Base-by-base conservation (phyloP, 2,329 filamentous ascomycete genomes). In the Zymoseptoria passerinii region DNA sequence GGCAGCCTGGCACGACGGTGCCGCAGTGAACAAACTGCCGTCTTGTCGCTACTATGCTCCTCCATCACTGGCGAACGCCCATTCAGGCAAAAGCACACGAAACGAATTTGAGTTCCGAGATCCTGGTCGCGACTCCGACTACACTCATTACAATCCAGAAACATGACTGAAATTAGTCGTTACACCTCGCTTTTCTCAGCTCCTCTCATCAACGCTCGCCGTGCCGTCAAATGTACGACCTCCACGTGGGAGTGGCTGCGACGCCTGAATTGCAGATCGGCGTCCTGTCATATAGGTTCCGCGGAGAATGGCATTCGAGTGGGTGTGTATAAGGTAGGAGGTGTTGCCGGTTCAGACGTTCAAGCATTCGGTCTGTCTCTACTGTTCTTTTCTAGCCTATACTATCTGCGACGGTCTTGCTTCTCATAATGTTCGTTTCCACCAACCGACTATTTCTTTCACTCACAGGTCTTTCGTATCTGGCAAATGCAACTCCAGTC, bases 71-170 rank as follows among this genome's bases (percentile, higher is more conserved):
- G 55, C 57, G 8, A 55, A 61, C 19, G 48, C 35, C 16, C 55
- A 60, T 40, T 53, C 52, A 55, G 28, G 54, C 29, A 1, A 44
- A 58, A 18, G 56, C 50, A 18, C 61, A 13, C 54, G 53, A 10
- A 27, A 57, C 9, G 61, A 61, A 50, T 10, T 55, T 1, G 19
- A 56, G 8, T 27, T 63, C 61, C 6, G 55, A 58, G 23, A 63
- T 61, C 19, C n/a, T 61, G 13, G 35, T 44, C 35, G 16, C 5
- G 2, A 44, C 35, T 13, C 35, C 35, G n/a, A 44, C 35, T 44
- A 4, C 35, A 44, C 35, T 44, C 16, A 16, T 44, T n/a, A 16
- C 16, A 44, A 44, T 7, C 35, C 5, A 13, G 35, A n/a, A 40
- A 44, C 9, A 16, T 16, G 4, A 58, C 59, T 8, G 57, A 61